phyloP scores from a whole-genome alignment of 495 filamentous ascomycete species.

The Tuber calosporum region DNA sequence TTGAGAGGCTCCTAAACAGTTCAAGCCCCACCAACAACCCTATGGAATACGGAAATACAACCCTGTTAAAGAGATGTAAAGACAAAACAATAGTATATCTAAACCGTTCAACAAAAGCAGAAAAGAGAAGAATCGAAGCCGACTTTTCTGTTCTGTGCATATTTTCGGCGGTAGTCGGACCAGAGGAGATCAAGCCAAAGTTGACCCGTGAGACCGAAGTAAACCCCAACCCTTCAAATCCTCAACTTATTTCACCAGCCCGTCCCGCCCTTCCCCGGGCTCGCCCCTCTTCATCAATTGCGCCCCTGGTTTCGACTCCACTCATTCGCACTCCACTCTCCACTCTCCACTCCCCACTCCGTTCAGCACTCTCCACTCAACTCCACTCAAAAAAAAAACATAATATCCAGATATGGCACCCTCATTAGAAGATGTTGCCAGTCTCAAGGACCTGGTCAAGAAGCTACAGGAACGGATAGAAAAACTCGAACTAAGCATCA shows the following conservation, averaged over 20 bases:
- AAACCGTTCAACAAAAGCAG: neutral
- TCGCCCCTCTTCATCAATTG: constrained; percentile 42
- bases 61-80: neutral
- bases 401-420: constrained; percentile 60
- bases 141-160: neutral
- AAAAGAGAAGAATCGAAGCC: neutral
- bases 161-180: constrained; percentile 1
- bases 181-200: neutral
- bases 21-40: neutral
- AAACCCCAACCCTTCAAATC: constrained; percentile 35
- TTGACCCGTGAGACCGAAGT: constrained; percentile 28
- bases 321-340: constrained; percentile 1
- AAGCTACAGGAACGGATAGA: constrained; percentile 68
- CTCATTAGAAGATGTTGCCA: constrained; percentile 61
- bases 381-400: constrained; percentile 20
- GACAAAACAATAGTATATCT: neutral
- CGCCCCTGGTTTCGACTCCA: constrained; percentile 29
- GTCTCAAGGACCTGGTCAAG: constrained; percentile 48
- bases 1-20: neutral
- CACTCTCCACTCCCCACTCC: constrained; percentile 13
- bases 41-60: neutral
- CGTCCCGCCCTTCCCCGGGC: constrained; percentile 24
- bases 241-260: constrained; percentile 39
- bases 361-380: constrained; percentile 21
- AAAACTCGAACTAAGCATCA: constrained; percentile 75